These are phyloP conservation scores for Tylopilus sp. DNA, from an alignment of 768 basidiomycete genomes.

Conservation along the genomic window DNA sequence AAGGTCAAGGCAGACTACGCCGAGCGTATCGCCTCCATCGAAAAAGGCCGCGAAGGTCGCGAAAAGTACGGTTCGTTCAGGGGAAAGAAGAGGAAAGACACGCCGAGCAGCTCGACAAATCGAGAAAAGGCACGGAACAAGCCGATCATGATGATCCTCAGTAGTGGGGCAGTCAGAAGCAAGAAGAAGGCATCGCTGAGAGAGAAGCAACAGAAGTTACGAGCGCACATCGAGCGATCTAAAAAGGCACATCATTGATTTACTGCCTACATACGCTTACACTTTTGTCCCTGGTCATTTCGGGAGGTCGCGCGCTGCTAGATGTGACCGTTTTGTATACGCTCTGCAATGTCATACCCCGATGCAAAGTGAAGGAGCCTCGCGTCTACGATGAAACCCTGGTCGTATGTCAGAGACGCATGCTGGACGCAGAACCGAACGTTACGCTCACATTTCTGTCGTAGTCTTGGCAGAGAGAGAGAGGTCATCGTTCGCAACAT, in stretches of 20 bases:
- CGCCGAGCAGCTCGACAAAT: conserved; percentile 85
- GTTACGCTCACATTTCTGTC: conserved; percentile 45
- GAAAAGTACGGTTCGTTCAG: conserved; percentile 89
- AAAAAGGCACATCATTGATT: conserved; percentile 46
- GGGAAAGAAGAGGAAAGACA: conserved; percentile 87
- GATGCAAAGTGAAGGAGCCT: conserved; percentile 71
- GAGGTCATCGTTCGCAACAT: neutral
- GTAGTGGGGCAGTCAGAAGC: conserved; percentile 68
- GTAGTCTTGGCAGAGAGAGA: conserved; percentile 45
- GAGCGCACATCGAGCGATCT: conserved; percentile 69
- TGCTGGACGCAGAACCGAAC: neutral
- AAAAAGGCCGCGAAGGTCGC: conserved; percentile 90
- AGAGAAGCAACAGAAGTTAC: conserved; percentile 76
- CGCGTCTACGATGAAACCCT: conserved; percentile 73
- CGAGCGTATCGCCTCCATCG: conserved; percentile 87
- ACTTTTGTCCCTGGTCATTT: neutral
- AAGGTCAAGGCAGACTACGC: conserved; percentile 92
- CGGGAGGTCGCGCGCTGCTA: neutral
- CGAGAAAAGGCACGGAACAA: conserved; percentile 91
- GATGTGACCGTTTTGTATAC: conserved; percentile 30
- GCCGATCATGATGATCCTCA: conserved; percentile 91
- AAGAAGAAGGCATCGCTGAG: conserved; percentile 82
- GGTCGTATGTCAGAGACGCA: neutral
- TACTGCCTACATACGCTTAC: neutral
- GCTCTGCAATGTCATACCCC: conserved; percentile 60